These are phyloP conservation scores for Gossypium armourianum DNA, from an alignment of 441 rosid genomes.

Conservation along the genomic window DNA sequence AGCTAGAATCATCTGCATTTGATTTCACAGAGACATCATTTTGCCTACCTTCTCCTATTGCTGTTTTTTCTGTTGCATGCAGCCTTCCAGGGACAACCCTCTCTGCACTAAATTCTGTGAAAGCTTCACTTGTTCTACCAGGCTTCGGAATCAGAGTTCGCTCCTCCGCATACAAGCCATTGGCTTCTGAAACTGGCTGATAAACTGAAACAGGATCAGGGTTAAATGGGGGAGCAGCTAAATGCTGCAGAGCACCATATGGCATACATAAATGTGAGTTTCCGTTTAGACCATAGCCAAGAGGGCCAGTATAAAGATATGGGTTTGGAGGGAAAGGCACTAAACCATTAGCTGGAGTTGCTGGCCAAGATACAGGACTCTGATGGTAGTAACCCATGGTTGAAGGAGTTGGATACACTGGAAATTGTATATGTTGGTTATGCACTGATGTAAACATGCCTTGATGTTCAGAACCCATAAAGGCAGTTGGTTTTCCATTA, in stretches of 20 bases:
- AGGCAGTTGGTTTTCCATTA: conserved; percentile 27
- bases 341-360: conserved; percentile 51
- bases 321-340: conserved; percentile 48
- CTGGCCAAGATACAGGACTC: conserved; percentile 71
- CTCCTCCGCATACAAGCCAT: conserved; percentile 31
- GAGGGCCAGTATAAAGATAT: conserved; percentile 50
- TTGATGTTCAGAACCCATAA: conserved; percentile 44
- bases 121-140: conserved; percentile 19
- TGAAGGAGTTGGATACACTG: conserved; percentile 56
- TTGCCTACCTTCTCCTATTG: conserved; percentile 27
- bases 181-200: conserved; percentile 43
- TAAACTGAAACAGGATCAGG: conserved; percentile 43
- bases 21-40: conserved; percentile 24
- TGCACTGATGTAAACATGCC: conserved; percentile 37
- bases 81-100: conserved; percentile 18
- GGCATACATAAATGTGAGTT: conserved; percentile 52
- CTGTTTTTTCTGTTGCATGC: conserved; percentile 21
- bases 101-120: conserved; percentile 27
- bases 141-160: conserved; percentile 29
- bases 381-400: conserved; percentile 70
- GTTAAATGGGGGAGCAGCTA: conserved; percentile 38
- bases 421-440: conserved; percentile 46
- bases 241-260: conserved; percentile 48
- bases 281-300: conserved; percentile 51
- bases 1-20: conserved; percentile 30